phyloP scores from a whole-genome alignment of 192 early-diverging fungal species.

The Coemansia furcata region DNA sequence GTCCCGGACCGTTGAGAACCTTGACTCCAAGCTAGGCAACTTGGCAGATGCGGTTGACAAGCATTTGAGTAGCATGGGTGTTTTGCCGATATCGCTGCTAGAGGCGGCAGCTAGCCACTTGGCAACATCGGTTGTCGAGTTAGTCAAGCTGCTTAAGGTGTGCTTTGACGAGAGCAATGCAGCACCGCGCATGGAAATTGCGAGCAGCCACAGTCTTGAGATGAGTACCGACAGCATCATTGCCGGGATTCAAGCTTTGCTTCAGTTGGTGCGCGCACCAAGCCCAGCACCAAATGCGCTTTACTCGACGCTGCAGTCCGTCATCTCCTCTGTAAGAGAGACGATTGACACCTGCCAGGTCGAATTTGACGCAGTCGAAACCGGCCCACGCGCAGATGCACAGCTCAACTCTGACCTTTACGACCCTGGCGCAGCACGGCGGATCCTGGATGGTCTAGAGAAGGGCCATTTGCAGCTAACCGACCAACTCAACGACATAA shows the following conservation, averaged over 20 bases:
- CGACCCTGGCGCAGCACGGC: constrained; percentile 19
- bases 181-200: constrained; percentile 18
- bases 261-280: constrained; percentile 37
- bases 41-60: constrained; percentile 74
- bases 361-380: constrained; percentile 20
- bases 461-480: constrained; percentile 49
- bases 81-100: constrained; percentile 66
- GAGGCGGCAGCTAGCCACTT: constrained; percentile 79
- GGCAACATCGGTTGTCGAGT: constrained; percentile 74
- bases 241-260: constrained; percentile 48
- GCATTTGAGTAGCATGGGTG: constrained; percentile 70
- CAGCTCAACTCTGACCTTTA: constrained; percentile 25
- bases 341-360: constrained; percentile 36
- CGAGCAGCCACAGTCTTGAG: constrained; percentile 30
- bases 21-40: constrained; percentile 58
- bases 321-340: constrained; percentile 29
- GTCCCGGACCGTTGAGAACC: constrained; percentile 7
- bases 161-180: constrained; percentile 48
- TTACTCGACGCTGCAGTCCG: constrained; percentile 33
- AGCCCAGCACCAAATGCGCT: constrained; percentile 39
- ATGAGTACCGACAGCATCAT: constrained; percentile 50
- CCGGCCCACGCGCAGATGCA: not conserved
- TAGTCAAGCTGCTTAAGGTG: constrained; percentile 61
- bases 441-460: constrained; percentile 35
- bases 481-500: constrained; percentile 54